phyloP scores from a whole-genome alignment of 179 eudicot genomes.

The Carnegiea gigantea region DNA sequence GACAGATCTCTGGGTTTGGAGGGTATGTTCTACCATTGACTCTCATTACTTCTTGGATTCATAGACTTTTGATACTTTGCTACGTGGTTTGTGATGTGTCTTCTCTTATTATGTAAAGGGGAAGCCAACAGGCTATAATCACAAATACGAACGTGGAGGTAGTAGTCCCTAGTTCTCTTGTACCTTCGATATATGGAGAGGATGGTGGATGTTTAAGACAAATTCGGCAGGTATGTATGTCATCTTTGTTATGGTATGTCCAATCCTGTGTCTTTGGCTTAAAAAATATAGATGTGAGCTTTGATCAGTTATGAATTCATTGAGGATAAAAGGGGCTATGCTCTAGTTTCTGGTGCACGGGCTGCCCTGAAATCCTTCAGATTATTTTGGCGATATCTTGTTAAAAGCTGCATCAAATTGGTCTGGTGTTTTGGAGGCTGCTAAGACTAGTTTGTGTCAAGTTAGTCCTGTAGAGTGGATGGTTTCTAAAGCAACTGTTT shows the following conservation, averaged over 20 bases:
- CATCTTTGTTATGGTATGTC: neutral
- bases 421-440: neutral
- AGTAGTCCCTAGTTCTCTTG: constrained; percentile 78
- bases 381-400: neutral
- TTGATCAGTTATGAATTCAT: neutral
- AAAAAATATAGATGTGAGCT: neutral
- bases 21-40: constrained; percentile 50
- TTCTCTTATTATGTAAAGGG: constrained; percentile 42
- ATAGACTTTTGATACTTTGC: constrained; percentile 12
- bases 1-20: constrained; percentile 72
- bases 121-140: constrained; percentile 62
- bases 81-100: constrained; percentile 9
- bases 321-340: neutral
- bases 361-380: neutral
- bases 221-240: constrained; percentile 67
- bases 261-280: neutral
- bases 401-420: neutral
- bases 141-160: constrained; percentile 92
- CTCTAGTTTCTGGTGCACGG: neutral
- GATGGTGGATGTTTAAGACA: constrained; percentile 89
- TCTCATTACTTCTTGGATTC: neutral
- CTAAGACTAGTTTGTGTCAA: neutral
- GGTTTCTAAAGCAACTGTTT: too few species aligned
- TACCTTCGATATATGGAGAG: constrained; percentile 87
- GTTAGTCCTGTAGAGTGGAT: neutral